Percentiles rank a stretch among this genome's conserved stretches.
Conservation (phyloP, 352 stramenopile species). For the Phytopythium oedochilum region DNA sequence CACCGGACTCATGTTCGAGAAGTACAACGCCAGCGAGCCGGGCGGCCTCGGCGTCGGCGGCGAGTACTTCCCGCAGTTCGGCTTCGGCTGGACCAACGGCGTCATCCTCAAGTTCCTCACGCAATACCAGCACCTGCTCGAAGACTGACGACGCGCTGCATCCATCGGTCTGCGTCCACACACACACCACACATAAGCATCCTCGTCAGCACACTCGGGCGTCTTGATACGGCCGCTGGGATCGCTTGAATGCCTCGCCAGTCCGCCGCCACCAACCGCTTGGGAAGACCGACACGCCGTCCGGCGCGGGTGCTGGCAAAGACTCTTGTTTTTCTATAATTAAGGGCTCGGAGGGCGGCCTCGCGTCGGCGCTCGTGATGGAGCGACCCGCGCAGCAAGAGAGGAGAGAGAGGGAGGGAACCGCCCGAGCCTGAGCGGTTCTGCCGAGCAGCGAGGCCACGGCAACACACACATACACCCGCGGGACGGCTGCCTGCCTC, state of each 20-base stretch:
- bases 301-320: background rate
- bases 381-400: background rate
- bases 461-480: background rate
- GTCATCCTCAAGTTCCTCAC: conserved; percentile 87
- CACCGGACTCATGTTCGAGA: conserved; percentile 86
- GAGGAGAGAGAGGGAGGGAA: background rate
- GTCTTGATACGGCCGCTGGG: too few species aligned
- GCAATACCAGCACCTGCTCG: conserved; percentile 65
- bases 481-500: conserved; percentile 8
- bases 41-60: conserved; percentile 68
- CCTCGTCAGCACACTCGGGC: too few species aligned
- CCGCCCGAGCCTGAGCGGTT: background rate
- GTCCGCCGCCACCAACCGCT: too few species aligned
- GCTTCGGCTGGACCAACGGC: conserved; percentile 86
- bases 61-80: conserved; percentile 87
- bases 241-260: too few species aligned
- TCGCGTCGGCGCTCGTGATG: background rate
- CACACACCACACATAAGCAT: too few species aligned
- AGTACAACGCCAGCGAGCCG: conserved; percentile 77
- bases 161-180: too few species aligned
- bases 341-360: background rate
- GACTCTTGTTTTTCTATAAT: background rate
- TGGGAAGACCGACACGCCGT: too few species aligned
- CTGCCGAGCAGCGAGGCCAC: background rate
- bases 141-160: too few species aligned